These are phyloP conservation scores for Cercophora sp. DNA, from an alignment of 495 filamentous ascomycete species.

Conservation along the genomic window DNA sequence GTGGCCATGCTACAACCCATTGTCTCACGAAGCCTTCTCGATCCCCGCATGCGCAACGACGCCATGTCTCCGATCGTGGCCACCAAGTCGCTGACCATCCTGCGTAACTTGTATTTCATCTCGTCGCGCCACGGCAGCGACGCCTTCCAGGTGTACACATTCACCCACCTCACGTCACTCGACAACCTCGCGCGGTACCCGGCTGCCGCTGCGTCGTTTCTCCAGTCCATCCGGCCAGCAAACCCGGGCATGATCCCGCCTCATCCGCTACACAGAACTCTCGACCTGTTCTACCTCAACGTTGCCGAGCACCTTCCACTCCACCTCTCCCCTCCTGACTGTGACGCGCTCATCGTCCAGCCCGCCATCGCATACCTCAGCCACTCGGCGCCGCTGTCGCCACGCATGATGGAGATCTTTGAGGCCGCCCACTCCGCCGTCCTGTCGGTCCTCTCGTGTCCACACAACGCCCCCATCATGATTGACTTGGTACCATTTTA, in stretches of 20 bases:
- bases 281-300: conserved; percentile 91
- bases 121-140: conserved; percentile 71
- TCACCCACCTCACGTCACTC: conserved; percentile 82
- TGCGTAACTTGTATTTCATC: conserved; percentile 85
- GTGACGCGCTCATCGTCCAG: conserved; percentile 69
- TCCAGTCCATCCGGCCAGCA: conserved; percentile 58
- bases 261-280: conserved; percentile 71
- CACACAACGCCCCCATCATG: conserved; percentile 67
- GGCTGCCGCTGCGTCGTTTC: conserved; percentile 62
- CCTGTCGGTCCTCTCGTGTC: conserved; percentile 76
- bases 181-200: conserved; percentile 80
- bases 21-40: conserved; percentile 56
- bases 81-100: conserved; percentile 69
- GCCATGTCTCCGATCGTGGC: conserved; percentile 65
- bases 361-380: conserved; percentile 76
- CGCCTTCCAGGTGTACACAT: conserved; percentile 73
- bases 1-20: conserved; percentile 71
- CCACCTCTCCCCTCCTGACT: conserved; percentile 57
- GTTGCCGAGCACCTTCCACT: conserved; percentile 80
- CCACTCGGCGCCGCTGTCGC: conserved; percentile 40
- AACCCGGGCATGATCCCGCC: conserved; percentile 60
- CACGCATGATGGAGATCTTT: conserved; percentile 64
- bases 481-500: conserved; percentile 79
- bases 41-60: conserved; percentile 40
- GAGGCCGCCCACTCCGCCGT: conserved; percentile 88